Conservation (phyloP, 805 yeast genomes). For the Yamadazyma kitorensis region DNA sequence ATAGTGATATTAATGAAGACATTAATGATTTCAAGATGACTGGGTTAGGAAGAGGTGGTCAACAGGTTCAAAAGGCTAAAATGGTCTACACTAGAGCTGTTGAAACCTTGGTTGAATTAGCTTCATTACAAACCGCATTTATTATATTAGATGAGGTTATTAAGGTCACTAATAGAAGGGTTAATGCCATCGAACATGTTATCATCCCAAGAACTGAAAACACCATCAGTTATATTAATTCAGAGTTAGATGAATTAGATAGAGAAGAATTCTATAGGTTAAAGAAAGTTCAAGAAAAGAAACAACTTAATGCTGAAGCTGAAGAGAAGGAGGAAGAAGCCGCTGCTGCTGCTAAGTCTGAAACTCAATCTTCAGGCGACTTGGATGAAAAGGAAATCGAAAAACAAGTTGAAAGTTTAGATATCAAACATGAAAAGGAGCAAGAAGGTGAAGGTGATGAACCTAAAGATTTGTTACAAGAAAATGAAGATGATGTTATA, state of each 20-base stretch:
- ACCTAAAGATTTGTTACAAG: slow-evolving; percentile 18
- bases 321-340: slow-evolving; percentile 31
- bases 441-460: slow-evolving; percentile 6
- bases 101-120: slow-evolving; percentile 94
- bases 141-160: slow-evolving; percentile 96
- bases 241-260: slow-evolving; percentile 95
- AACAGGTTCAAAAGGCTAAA: slow-evolving; percentile 93
- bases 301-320: slow-evolving; percentile 72
- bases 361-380: slow-evolving; percentile 15
- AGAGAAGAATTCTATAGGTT: slow-evolving; percentile 97
- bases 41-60: slow-evolving; percentile 98
- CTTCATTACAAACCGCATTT: slow-evolving; percentile 95
- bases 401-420: slow-evolving; percentile 28
- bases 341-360: slow-evolving; percentile 4
- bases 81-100: slow-evolving; percentile 91
- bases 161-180: slow-evolving; percentile 97
- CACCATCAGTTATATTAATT: slow-evolving; percentile 86
- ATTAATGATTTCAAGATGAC: slow-evolving; percentile 95
- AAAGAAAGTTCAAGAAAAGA: slow-evolving; percentile 94
- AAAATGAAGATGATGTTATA: slow-evolving; percentile 46
- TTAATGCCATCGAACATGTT: slow-evolving; percentile 97
- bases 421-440: slow-evolving; percentile 8
- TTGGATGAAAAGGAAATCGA: slow-evolving; percentile 22
- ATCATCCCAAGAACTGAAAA: slow-evolving; percentile 97
- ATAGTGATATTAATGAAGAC: slow-evolving; percentile 74